A percentile compares a stretch with the other conserved stretches of the same genome.
These are phyloP conservation scores for Penicillium diatomitis DNA, from an alignment of 495 filamentous ascomycete genomes.

Conservation along the genomic window DNA sequence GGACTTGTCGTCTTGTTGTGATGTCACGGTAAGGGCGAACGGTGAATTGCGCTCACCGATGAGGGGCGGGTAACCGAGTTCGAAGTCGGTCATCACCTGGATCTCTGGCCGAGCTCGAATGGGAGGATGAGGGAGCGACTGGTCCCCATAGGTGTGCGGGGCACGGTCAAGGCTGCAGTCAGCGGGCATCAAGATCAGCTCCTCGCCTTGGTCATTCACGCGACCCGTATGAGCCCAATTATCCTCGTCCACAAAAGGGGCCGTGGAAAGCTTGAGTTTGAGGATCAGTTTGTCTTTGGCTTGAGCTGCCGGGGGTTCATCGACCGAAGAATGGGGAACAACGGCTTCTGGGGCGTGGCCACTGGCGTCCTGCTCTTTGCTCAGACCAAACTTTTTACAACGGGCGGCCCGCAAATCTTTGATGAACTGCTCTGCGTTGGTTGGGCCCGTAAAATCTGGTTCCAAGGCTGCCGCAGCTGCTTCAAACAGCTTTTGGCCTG, in stretches of 20 bases:
- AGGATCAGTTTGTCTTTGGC: background rate
- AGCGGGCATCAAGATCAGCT: slow-evolving; percentile 17
- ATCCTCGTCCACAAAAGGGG: slow-evolving; percentile 15
- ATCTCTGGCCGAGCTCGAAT: slow-evolving; percentile 19
- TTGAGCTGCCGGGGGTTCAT: background rate
- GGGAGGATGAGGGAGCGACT: slow-evolving; percentile 23
- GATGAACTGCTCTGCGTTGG: slow-evolving; percentile 12
- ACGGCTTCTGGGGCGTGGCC: background rate
- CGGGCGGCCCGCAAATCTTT: slow-evolving; percentile 14
- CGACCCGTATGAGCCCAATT: slow-evolving; percentile 30
- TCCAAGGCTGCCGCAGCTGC: slow-evolving; percentile 17
- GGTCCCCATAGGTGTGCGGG: slow-evolving; percentile 21
- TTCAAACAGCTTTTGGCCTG: slow-evolving; percentile 19
- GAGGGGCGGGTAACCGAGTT: slow-evolving; percentile 32
- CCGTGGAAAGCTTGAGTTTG: slow-evolving; percentile 9
- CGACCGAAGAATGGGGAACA: background rate
- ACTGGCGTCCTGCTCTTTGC: background rate
- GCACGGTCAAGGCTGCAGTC: slow-evolving; percentile 20
- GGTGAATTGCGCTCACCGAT: slow-evolving; percentile 33
- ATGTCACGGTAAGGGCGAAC: slow-evolving; percentile 1
- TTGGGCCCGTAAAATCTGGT: slow-evolving; percentile 10
- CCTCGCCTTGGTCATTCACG: slow-evolving; percentile 27
- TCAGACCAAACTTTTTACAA: background rate
- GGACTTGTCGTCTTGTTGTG: slow-evolving; percentile 9
- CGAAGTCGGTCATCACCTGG: slow-evolving; percentile 21